Evolutionary conservation across 176 grass and related monocot genomes (phyloP), one percentile per base, ranked within the genome.

Genomic region (Aegilops speltoides): DNA sequence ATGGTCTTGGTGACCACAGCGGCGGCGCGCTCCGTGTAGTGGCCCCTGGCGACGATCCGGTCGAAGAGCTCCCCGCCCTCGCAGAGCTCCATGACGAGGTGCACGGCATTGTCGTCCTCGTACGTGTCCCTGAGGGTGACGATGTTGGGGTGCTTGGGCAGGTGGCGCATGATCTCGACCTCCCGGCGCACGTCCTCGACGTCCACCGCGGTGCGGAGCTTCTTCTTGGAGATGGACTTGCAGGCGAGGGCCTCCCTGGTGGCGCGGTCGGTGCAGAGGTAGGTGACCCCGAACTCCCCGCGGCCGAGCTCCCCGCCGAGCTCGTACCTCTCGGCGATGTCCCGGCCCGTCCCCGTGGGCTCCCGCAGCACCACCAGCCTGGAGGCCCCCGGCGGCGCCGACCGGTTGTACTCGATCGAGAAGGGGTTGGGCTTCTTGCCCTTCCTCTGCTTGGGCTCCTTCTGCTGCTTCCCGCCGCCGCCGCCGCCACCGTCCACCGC

Each of bases 161-260:
- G 70, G 64, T 88, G 86, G 0, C 84, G 85, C 95, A 97, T 97
- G 87, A 97, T 97, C 59, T 93, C 95, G 14, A 97, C 95, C 88
- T 97, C 95, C 22, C 95, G 82, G 8, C 90, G 84, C 32, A 97
- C 95, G 80, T 97, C 95, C 77, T 97, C 95, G 84, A 97, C 20
- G 92, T 97, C 95, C 10, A 94, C 65, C 29, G 87, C 20, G 65
- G 92, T 94, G 76, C 95, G 90, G 28, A 97, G 92, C 90, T 97
- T 97, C 81, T 97, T 94, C 88, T 97, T 97, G 79, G 95, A 94
- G 77, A 97, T 97, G 64, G 92, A 94, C 84, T 97, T 97, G 88
- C 95, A 94, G 31, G 95, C 95, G 3, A 85, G 91, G 31, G 85
- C 75, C 4, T 86, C 77, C 60, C 90, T 31, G 1, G 90, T 83